These are phyloP conservation scores for Aureobasidium lini DNA, from an alignment of 2,329 filamentous ascomycete species.

Conservation along the genomic window DNA sequence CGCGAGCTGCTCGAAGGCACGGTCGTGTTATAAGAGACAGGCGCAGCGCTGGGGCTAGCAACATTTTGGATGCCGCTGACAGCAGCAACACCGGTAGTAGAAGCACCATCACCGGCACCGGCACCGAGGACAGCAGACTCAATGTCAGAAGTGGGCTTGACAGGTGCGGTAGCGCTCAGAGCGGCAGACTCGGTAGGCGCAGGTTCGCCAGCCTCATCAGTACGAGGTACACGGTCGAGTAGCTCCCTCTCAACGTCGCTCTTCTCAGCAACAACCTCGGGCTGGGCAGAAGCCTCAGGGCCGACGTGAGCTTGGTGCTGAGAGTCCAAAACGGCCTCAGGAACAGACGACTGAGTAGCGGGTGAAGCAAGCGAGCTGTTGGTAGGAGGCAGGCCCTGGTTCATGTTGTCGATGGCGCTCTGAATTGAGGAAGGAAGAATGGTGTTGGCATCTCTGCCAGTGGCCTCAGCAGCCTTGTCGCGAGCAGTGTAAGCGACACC, in stretches of 20 bases:
- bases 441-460: constrained; percentile 37
- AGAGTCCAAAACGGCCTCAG: constrained; percentile 62
- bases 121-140: not conserved
- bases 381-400: constrained; percentile 14
- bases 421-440: constrained; percentile 31
- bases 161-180: constrained; percentile 28
- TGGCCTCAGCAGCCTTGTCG: constrained; percentile 29
- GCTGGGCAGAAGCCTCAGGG: constrained; percentile 58
- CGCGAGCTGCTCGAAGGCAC: constrained; percentile 15
- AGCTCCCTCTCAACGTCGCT: constrained; percentile 63
- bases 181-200: constrained; percentile 35
- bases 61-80: constrained; percentile 4
- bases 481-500: constrained; percentile 28
- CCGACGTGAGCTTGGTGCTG: constrained; percentile 57
- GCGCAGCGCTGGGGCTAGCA: not conserved
- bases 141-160: constrained; percentile 13
- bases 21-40: not conserved
- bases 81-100: constrained; percentile 12
- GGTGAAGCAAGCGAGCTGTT: constrained; percentile 23
- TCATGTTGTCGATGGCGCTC: constrained; percentile 37
- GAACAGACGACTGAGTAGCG: constrained; percentile 34
- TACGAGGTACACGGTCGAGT: constrained; percentile 48
- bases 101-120: constrained; percentile 3
- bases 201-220: constrained; percentile 36
- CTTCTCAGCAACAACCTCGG: constrained; percentile 63